These are phyloP conservation scores for Pisolithus marmoratus DNA, from an alignment of 768 basidiomycete species.

Conservation along the genomic window DNA sequence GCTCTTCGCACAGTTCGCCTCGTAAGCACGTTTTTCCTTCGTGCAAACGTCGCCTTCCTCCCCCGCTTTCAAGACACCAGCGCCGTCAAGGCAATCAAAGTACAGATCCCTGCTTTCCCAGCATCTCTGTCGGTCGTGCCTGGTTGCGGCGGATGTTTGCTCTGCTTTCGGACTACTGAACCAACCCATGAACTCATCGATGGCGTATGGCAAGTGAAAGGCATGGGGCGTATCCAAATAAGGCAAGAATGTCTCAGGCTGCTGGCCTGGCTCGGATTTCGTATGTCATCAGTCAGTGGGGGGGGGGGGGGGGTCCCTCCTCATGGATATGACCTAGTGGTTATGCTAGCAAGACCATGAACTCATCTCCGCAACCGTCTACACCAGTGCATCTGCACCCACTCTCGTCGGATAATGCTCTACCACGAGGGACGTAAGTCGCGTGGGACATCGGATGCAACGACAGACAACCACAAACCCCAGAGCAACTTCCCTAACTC, in stretches of 20 bases:
- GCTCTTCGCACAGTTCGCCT: slow-evolving; percentile 75
- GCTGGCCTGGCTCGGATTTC: background rate
- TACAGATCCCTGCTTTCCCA: slow-evolving; percentile 85
- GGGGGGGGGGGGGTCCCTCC: too few relatives aligned
- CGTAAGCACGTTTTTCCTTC: slow-evolving; percentile 53
- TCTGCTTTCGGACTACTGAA: slow-evolving; percentile 36
- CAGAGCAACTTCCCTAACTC: slow-evolving; percentile 54
- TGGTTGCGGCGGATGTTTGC: slow-evolving; percentile 37
- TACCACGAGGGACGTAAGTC: slow-evolving; percentile 42
- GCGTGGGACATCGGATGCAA: slow-evolving; percentile 34
- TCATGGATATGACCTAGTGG: too few relatives aligned
- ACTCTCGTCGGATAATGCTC: slow-evolving; percentile 53
- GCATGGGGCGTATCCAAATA: background rate
- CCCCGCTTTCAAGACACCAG: slow-evolving; percentile 66
- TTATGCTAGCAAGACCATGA: slow-evolving; percentile 12
- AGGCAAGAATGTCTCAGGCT: slow-evolving; percentile 2
- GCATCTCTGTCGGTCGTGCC: slow-evolving; percentile 72
- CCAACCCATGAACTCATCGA: slow-evolving; percentile 20
- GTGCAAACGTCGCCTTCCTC: slow-evolving; percentile 61
- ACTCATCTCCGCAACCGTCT: slow-evolving; percentile 25
- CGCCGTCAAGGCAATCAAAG: slow-evolving; percentile 75
- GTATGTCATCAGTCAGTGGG: too few relatives aligned
- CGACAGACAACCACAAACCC: slow-evolving; percentile 21
- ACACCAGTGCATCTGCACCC: slow-evolving; percentile 71
- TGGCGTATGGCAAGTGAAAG: too few relatives aligned